These are phyloP conservation scores for Geranium incanum DNA, from an alignment of 441 rosid species.

Conservation along the genomic window DNA sequence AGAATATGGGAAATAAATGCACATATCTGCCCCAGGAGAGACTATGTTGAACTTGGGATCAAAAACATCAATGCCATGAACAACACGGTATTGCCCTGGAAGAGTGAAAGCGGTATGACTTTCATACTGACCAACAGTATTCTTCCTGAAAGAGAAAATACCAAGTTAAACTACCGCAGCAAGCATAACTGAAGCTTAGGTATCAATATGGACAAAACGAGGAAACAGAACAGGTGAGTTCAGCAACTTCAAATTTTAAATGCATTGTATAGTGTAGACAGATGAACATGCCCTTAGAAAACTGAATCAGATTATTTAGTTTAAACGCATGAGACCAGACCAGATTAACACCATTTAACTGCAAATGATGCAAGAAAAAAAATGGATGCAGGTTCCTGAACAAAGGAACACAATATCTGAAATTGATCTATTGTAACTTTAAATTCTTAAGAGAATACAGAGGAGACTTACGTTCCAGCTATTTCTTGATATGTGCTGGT, in stretches of 20 bases:
- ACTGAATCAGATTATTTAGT: neutral
- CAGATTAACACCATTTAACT: neutral
- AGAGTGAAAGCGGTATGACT: slow-evolving; percentile 94
- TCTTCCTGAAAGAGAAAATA: slow-evolving; percentile 52
- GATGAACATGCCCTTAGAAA: no score
- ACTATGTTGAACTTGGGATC: slow-evolving; percentile 97
- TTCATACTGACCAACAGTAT: slow-evolving; percentile 88
- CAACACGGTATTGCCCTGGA: slow-evolving; percentile 89
- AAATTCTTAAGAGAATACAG: neutral
- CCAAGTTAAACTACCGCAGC: slow-evolving; percentile 14
- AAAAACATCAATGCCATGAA: slow-evolving; percentile 84
- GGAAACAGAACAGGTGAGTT: slow-evolving; percentile 5
- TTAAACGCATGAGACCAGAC: neutral
- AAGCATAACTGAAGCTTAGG: neutral
- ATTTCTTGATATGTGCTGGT: slow-evolving; percentile 97
- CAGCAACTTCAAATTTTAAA: slow-evolving; percentile 10
- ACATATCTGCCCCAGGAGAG: slow-evolving; percentile 88
- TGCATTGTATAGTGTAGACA: neutral
- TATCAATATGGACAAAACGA: neutral
- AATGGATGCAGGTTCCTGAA: slow-evolving; percentile 4
- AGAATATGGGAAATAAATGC: slow-evolving; percentile 67
- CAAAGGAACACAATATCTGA: neutral
- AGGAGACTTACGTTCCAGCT: slow-evolving; percentile 73
- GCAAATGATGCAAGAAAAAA: slow-evolving; percentile 2
- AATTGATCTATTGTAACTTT: neutral